Conservation (phyloP, 2,329 filamentous ascomycete genomes). For the Volutella citrinella region DNA sequence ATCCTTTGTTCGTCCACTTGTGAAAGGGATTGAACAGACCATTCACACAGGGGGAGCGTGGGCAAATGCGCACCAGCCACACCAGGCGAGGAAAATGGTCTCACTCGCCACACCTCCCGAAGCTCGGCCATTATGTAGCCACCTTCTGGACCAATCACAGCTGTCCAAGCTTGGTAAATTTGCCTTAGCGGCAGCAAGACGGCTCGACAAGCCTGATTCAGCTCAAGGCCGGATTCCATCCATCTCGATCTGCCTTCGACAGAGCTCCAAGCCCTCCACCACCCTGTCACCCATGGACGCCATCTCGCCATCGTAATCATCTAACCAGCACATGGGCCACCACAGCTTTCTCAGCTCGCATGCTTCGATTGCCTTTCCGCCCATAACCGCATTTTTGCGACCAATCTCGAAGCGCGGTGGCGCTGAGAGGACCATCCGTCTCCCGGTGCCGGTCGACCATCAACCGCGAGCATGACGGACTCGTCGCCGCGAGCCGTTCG, state of each 20-base stretch:
- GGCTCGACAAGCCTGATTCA: conserved; percentile 15
- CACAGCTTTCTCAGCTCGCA: conserved; percentile 8
- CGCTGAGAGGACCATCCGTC: conserved; percentile 16
- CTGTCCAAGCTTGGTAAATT: conserved; percentile 11
- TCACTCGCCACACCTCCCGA: too few species aligned
- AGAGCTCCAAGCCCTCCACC: conserved; percentile 23
- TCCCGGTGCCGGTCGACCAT: conserved; percentile 13
- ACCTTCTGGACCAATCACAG: conserved; percentile 13
- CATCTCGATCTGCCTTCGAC: conserved; percentile 23
- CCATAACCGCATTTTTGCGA: conserved; percentile 11
- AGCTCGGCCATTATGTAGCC: too few species aligned
- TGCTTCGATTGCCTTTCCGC: conserved; percentile 4
- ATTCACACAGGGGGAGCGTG: too few species aligned
- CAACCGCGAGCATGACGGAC: conserved; percentile 37
- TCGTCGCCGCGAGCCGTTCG: conserved; percentile 54
- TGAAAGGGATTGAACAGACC: too few species aligned
- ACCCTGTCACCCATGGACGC: conserved; percentile 22
- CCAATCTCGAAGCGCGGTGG: conserved; percentile 18
- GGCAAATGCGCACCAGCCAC: conserved; percentile 11
- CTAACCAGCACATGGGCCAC: conserved; percentile 9
- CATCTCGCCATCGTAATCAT: conserved; percentile 20
- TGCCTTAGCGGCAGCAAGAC: conserved; percentile 15
- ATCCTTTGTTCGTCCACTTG: too few species aligned
- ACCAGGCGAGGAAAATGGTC: conserved; percentile 1
- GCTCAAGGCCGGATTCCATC: conserved; percentile 23